Evolutionary conservation across 2,329 filamentous ascomycete genomes (phyloP).

Genomic region (Ophiocordyceps australis): DNA sequence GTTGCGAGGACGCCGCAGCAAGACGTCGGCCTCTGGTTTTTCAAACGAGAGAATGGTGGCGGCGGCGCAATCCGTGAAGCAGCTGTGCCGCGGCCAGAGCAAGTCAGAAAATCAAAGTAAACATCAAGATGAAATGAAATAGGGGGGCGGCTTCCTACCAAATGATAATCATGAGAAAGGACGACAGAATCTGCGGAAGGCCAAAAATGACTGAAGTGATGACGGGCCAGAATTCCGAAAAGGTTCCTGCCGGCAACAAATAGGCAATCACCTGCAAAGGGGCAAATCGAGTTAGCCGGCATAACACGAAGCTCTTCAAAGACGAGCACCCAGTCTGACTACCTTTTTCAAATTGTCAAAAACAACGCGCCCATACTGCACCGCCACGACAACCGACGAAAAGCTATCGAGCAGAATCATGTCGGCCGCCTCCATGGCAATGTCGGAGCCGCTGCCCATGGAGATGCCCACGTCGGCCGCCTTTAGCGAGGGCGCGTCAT

Average conservation of each 20-base stretch:
- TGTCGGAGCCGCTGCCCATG: slow-evolving; percentile 63
- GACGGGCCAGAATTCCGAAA: slow-evolving; percentile 60
- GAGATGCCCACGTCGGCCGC: slow-evolving; percentile 72
- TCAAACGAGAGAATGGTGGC: slow-evolving; percentile 62
- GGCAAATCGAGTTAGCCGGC: background rate
- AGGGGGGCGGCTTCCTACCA: too few relatives aligned
- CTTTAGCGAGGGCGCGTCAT: slow-evolving; percentile 66
- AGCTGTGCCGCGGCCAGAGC: too few relatives aligned
- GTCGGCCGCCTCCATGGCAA: slow-evolving; percentile 64
- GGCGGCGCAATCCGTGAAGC: slow-evolving; percentile 60
- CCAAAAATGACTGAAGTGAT: slow-evolving; percentile 57
- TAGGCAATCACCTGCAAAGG: slow-evolving; percentile 33
- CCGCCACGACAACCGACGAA: slow-evolving; percentile 51
- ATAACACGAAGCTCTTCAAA: too few relatives aligned
- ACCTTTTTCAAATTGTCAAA: slow-evolving; percentile 64
- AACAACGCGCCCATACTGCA: slow-evolving; percentile 56
- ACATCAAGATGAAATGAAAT: too few relatives aligned
- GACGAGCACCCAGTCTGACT: background rate
- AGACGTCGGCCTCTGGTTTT: slow-evolving; percentile 56
- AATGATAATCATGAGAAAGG: slow-evolving; percentile 55
- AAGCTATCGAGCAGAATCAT: slow-evolving; percentile 70
- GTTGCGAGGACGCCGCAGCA: slow-evolving; percentile 49
- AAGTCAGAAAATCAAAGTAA: too few relatives aligned
- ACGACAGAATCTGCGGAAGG: slow-evolving; percentile 53
- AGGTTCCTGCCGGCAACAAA: slow-evolving; percentile 54